Base-by-base conservation (phyloP, 116 monocot species). In the Trichopus zeylanicus region DNA sequence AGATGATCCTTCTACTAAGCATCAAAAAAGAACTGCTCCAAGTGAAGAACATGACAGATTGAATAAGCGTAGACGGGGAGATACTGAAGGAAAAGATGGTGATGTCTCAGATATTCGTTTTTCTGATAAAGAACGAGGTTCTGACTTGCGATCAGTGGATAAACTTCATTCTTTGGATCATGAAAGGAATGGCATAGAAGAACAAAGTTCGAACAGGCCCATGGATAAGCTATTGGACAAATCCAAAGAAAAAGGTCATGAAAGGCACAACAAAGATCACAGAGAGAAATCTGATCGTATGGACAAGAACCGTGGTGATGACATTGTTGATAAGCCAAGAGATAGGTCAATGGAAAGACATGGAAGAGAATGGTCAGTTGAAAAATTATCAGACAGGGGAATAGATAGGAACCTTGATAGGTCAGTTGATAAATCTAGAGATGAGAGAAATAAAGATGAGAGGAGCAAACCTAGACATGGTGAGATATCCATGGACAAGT, bases 271-370 rank as follows among this genome's bases (percentile, higher is more conserved):
- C 31, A 88, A 79, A 63, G 91, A 91, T 26, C 82, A 74, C 15
- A 73, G 68, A 49, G 94, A 94, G 49, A 88, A 73, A 59, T 26
- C 46, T 31, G 88, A 88, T 48, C 79, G 82, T 28, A 18, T 53
- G 68, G 94, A 95, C 55, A 82, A 69, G 38, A 65, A 31, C n/a
- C 87, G 73, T 22, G 58, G 59, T 53, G 88, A 80, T 19, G 86
- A 86, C n/a, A 56, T 67, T 66, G 28, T 62, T 62, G 95, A 91
- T 56, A 91, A 74, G 64, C 47, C 73, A 54, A 78, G 84, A 75
- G 95, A 90, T 69, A 83, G 74, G 60, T 97, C 91, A 33, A 61
- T 84, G 51, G 95, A 97, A 73, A 87, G 81, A 53, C 72, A 81
- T 71, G 75, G 68, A 53, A 87, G 86, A 63, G 95, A 97, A 48